Evolutionary conservation across 2,329 filamentous ascomycete species (phyloP).

Genomic region (Apiospora hydei): DNA sequence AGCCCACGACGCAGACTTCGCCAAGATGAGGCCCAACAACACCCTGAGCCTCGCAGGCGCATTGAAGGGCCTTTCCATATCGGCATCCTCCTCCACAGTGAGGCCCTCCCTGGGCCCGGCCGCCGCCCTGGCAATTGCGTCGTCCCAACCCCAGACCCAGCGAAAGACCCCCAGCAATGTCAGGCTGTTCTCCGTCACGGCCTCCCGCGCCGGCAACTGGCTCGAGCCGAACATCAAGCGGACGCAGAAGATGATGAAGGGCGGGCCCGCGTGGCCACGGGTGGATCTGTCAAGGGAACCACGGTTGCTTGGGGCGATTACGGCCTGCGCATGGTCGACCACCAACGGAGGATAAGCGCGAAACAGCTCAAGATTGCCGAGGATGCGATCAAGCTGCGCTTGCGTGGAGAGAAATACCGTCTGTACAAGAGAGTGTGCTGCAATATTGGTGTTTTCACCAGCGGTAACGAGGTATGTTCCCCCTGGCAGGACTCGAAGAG

Average conservation of each 20-base stretch:
- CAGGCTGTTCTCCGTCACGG: conserved; percentile 77
- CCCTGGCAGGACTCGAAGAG: neutral
- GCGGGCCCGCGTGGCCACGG: conserved; percentile 84
- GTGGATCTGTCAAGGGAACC: conserved; percentile 89
- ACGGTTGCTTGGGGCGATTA: conserved; percentile 97
- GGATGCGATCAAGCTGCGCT: conserved; percentile 87
- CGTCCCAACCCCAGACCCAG: neutral
- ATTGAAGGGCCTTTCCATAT: conserved; percentile 58
- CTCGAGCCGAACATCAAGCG: conserved; percentile 78
- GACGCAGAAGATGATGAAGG: conserved; percentile 91
- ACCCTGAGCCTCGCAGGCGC: conserved; percentile 57
- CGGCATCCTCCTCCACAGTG: conserved; percentile 44
- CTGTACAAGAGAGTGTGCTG: conserved; percentile 91
- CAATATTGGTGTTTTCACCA: conserved; percentile 94
- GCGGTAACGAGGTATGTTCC: conserved; percentile 81
- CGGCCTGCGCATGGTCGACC: conserved; percentile 90
- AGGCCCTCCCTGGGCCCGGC: conserved; percentile 45
- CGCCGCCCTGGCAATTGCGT: conserved; percentile 30
- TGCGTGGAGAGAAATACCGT: conserved; percentile 91
- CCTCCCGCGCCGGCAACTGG: conserved; percentile 71
- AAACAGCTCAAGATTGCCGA: conserved; percentile 88
- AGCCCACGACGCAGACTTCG: conserved; percentile 28
- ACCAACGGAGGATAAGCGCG: conserved; percentile 89
- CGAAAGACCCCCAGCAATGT: conserved; percentile 49
- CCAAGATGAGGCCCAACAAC: conserved; percentile 55